Evolutionary conservation across 2,329 filamentous ascomycete species (phyloP), one percentile per base, ranked within the genome.

Genomic region (Neophaeococcomyces aloes): DNA sequence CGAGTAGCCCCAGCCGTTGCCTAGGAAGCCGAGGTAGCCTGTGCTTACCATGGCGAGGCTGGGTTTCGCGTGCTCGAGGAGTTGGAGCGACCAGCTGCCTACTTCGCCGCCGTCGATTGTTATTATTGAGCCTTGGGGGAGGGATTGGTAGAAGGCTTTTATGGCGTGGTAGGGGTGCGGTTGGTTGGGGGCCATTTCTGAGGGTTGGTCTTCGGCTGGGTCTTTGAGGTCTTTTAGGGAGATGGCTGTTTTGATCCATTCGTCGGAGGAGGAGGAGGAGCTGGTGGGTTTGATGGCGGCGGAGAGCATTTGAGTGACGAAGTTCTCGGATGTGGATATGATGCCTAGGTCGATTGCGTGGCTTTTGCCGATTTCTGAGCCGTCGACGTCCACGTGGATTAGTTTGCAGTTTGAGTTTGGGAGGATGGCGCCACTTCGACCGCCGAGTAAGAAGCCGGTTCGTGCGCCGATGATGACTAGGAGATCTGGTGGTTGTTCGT

Each of bases 1-100:
- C 1, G 59, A 54, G 48, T 70, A 70, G 3, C 67, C 67, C 57
- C 64, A 70, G 3, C 67, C 67, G 45, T 65, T 70, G 1, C 67
- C 67, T 1, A 70, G 56, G 53, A 69, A 68, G 2, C 68, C 67
- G 1, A 70, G 57, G 38, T 69, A 64, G 38, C 62, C 60, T n/a
- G 51, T 59, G 5, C 42, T 21, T 11, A 46, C 47, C 35, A 53
- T 42, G 4, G 13, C 49, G 4, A 39, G 36, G 17, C 35, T 38
- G 13, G 51, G 33, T 10, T 47, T 42, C 59, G 57, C 8, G 53
- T 52, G 48, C 61, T 60, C 2, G 57, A 54, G 2, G 60, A 55
- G 58, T 7, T 49, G 40, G 6, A 39, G 18, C 3, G 51, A 47
- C 51, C 62, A 67, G 17, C 57, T 56, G 3, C 61, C 60, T 1